Evolutionary conservation across 148 eudicot genomes (phyloP), one percentile per base, ranked within the genome.

Genomic region (Arbutus unedo): DNA sequence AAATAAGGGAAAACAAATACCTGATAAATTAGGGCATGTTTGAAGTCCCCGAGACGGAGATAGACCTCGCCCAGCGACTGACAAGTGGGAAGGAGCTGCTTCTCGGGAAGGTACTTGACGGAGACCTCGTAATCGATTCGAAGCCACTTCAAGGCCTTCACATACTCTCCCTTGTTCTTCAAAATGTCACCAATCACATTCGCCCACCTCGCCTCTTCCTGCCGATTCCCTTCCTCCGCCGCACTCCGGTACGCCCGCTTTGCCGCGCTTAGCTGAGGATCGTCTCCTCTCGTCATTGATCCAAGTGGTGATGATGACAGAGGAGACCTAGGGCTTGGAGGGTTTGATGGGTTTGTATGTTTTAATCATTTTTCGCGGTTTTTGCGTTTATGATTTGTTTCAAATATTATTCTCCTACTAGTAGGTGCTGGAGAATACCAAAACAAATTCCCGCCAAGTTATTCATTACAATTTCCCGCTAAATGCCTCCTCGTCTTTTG

Each of bases 171-270:
- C 75, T 89, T 88, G 57, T 94, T 85, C 85, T 94, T 97, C 16
- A 85, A 79, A 3, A 97, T 88, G 84, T 97, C 91, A 0, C 97
- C 99, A 66, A 97, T 89, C 31, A 94, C 87, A 81, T 97, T 97
- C n/a, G 99, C 97, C 98, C 98, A 97, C 56, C 96, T 85, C 44
- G 99, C 99, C 84, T 97, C 94, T 84, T 97, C 99, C 86, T 83
- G 87, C 3, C 90, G 88, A 74, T 93, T 93, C 5, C 97, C 98
- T 31, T 86, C 89, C 55, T 76, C 91, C 47, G 60, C 68, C 15
- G 98, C 98, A 44, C 78, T 86, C 79, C 86, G 76, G 84, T 91
- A 92, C 14, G 96, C 88, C 19, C 83, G 84, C 84, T 91, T 94
- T 23, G 99, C 98, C 18, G 81, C 83, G 6, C 48, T 70, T 6